Base-by-base conservation (phyloP, 352 stramenopile genomes). In the Pythium sukuiense region DNA sequence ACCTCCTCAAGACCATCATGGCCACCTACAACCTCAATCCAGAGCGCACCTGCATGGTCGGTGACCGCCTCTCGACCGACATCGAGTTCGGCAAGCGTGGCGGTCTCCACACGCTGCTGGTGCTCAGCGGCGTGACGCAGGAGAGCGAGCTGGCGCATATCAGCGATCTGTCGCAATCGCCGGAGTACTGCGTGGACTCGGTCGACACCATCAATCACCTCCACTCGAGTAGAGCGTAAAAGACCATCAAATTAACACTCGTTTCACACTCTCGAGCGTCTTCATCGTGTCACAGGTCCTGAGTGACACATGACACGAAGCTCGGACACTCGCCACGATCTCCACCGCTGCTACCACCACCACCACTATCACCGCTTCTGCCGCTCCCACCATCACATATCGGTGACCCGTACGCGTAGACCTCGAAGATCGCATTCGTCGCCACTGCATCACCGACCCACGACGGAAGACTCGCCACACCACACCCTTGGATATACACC, bases 31-130 rank as follows among this genome's bases (percentile, higher is more conserved):
- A 79, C 45, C 59, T 95, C 18, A 64, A 92, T 39, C 71, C 83
- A 5, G 68, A 76, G 39, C 83, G 84, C 72, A 95, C 87, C 20
- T 93, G 85, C 81, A 95, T 95, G 87, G 83, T 95, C 20, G 87
- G 87, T 59, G 87, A 95, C 55, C 81, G 83, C 30, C 67, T 95
- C 32, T 88, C 82, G 27, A 95, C 87, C 1, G 87, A 95, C 71
- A 95, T 95, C 70, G 81, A 90, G 69, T 95, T 95, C 33, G 87
- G 87, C 55, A 81, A 81, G 32, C 76, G 79, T 12, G 87, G 87
- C 39, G 83, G 84, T 2, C 50, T 93, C 49, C 72, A 85, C 49
- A 95, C 87, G 37, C 70, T 95, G 61, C 73, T 95, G 8, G 87
- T 95, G 58, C 76, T 95, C 56, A 86, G 74, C n/a, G 84, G 86